Percentiles rank a stretch among this genome's conserved stretches.
Conservation (phyloP, 805 yeast genomes). For the Metschnikowia shivogae region DNA sequence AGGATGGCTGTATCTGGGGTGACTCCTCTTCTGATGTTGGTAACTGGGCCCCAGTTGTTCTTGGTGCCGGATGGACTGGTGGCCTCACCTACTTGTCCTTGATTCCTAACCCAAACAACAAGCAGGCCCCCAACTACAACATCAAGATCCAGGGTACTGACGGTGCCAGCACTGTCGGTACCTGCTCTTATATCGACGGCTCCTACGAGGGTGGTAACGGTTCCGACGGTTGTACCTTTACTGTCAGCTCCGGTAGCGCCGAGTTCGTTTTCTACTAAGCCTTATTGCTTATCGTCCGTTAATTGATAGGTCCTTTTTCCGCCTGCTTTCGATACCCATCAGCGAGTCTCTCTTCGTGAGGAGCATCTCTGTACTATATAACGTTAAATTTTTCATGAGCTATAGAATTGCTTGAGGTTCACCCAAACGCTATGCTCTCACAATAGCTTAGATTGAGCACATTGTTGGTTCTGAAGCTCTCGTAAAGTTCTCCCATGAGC, state of each 20-base stretch:
- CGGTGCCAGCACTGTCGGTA: conserved; percentile 17
- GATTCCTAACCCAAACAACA: conserved; percentile 77
- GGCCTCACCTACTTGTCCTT: conserved; percentile 64
- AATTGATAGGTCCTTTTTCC: background rate
- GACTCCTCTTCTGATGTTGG: conserved; percentile 54
- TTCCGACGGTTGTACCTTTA: conserved; percentile 19
- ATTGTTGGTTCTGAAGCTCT: conserved; percentile 27
- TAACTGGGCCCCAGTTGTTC: conserved; percentile 76
- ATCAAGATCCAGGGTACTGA: conserved; percentile 35
- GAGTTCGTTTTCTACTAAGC: conserved; percentile 18
- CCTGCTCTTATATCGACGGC: conserved; percentile 17
- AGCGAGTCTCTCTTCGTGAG: conserved; percentile 1
- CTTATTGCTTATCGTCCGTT: background rate
- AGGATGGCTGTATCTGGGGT: conserved; percentile 76
- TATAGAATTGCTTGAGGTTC: background rate
- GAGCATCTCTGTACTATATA: conserved; percentile 4
- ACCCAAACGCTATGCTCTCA: conserved; percentile 39
- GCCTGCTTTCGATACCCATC: conserved; percentile 13
- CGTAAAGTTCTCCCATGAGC: conserved; percentile 28
- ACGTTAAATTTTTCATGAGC: background rate
- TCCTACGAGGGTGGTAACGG: conserved; percentile 17
- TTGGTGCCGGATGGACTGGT: conserved; percentile 68
- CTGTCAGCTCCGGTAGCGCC: conserved; percentile 16
- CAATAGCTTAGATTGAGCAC: conserved; percentile 40
- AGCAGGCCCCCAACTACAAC: conserved; percentile 37